Evolutionary conservation across 2,329 filamentous ascomycete genomes (phyloP).

Genomic region (Fusarium sterilihyphosum): DNA sequence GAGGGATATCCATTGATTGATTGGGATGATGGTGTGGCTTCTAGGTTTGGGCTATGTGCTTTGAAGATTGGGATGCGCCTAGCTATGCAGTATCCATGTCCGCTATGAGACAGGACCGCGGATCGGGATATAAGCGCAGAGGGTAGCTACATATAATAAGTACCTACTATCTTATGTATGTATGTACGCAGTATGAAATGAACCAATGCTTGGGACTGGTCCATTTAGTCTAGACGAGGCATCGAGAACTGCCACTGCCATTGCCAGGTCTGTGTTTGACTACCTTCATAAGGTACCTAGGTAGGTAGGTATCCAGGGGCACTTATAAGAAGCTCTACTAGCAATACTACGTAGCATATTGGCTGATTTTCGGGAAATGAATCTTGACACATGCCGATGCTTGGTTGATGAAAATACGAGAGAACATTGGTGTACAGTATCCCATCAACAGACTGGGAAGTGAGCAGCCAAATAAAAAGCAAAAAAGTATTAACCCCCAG

Average conservation of each 20-base stretch:
- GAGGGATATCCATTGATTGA: slow-evolving; percentile 12
- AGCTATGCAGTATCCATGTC: background rate
- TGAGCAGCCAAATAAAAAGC: background rate
- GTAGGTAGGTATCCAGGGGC: background rate
- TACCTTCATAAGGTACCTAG: background rate
- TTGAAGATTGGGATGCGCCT: background rate
- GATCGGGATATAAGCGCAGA: background rate
- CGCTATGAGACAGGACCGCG: background rate
- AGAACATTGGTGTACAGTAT: background rate
- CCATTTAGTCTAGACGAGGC: background rate
- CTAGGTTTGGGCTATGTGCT: slow-evolving; percentile 13
- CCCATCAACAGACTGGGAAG: background rate
- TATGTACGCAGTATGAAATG: background rate
- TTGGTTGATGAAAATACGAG: background rate
- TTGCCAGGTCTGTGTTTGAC: background rate
- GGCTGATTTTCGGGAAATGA: background rate
- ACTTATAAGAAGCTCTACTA: background rate
- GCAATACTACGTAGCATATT: background rate
- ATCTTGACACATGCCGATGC: background rate
- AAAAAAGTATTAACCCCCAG: background rate
- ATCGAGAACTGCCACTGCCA: background rate
- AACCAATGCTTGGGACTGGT: background rate
- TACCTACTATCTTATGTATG: no score
- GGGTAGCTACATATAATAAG: background rate
- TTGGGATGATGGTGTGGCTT: background rate